Evolutionary conservation across 2,329 filamentous ascomycete genomes (phyloP).

Genomic region (Myriangium duriaei): DNA sequence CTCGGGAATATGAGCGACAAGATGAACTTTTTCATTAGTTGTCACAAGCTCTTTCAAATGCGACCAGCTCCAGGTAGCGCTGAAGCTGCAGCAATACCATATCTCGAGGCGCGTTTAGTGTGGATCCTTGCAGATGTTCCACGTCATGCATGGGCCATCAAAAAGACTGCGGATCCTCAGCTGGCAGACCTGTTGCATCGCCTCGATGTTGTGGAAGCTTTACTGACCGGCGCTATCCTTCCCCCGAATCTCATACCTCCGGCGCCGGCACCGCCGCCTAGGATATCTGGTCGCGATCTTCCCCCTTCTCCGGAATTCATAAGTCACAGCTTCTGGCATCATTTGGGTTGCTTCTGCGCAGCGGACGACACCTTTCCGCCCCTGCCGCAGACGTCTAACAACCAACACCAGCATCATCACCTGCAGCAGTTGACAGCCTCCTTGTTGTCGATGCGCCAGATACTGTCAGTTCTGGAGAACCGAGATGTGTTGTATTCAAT

Average conservation of each 20-base stretch:
- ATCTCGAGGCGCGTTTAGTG: constrained; percentile 46
- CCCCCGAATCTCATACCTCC: constrained; percentile 45
- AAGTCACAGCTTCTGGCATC: constrained; percentile 73
- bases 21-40: constrained; percentile 54
- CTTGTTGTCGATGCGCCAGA: constrained; percentile 51
- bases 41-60: constrained; percentile 37
- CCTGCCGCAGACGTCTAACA: neutral
- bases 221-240: constrained; percentile 62
- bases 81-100: constrained; percentile 24
- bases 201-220: constrained; percentile 60
- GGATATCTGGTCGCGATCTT: neutral
- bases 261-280: constrained; percentile 28
- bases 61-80: constrained; percentile 11
- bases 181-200: constrained; percentile 51
- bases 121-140: constrained; percentile 46
- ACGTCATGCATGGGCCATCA: constrained; percentile 26
- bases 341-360: constrained; percentile 57
- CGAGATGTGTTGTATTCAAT: constrained; percentile 85
- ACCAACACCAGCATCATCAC: neutral
- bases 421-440: constrained; percentile 47
- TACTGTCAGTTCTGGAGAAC: constrained; percentile 72
- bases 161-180: constrained; percentile 23
- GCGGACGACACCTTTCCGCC: constrained; percentile 37
- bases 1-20: constrained; percentile 21
- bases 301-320: constrained; percentile 19